Base-by-base conservation (phyloP, 2,329 filamentous ascomycete species). In the Botrytis byssoidea region DNA sequence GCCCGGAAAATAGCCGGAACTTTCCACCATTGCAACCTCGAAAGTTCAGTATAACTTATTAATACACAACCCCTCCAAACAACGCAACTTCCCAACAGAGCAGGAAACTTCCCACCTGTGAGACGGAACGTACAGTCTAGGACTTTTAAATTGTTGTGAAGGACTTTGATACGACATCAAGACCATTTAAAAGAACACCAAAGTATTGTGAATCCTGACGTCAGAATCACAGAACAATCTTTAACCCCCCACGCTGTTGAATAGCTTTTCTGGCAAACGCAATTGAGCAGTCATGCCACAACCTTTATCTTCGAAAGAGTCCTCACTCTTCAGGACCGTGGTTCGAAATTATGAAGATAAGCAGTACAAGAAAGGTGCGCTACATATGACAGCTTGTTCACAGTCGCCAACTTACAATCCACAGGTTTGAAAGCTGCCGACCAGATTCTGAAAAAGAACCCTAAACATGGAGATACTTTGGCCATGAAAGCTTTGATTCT, bases 401-500 rank as follows among this genome's bases (percentile, higher is more conserved):
- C 59, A 37, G 64, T 74, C 71, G 71, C 70, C 76, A 70, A 68
- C 76, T 79, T 63, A 80, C 74, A 74, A 55, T 74, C 77, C 72
- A 25, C 64, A 82, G 95, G 95, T 82, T 87, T 99, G 81, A 99
- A 98, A 85, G 91, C 93, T 65, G 95, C 96, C 79, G 96, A 99
- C 82, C 93, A 98, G 84, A 97, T 99, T 82, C 90, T 99, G 78
- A 93, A 93, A 83, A 98, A 98, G 84, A 91, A 93, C 81, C 93
- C 95, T 60, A 96, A 94, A 80, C 96, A 99, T 91, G 97, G 95
- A 81, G 97, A 99, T 83, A 99, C 96, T 37, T 92, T 97, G 85
- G 97, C 96, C 72, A 99, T 99, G 96, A 99, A 99, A 85, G 95
- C 96, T 73, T 87, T 99, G 78, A 98, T 98, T 78, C 89, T 98